Base-by-base conservation (phyloP, 2,329 filamentous ascomycete species). In the Paraconiothyrium sp. region DNA sequence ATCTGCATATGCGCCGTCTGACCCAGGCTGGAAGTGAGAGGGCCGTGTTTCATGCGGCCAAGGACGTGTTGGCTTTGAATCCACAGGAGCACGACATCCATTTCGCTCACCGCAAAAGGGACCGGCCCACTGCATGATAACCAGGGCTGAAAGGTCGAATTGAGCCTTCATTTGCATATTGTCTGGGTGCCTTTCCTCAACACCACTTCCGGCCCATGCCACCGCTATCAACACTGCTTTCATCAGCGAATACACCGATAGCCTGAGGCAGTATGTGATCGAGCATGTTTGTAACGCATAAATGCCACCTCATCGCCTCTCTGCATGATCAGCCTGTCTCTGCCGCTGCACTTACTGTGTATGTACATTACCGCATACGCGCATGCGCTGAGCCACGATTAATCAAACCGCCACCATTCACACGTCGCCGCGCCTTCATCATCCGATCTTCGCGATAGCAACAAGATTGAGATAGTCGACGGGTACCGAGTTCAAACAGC, bases 41-140 rank as follows among this genome's bases (percentile, higher is more conserved):
- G 51, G 41, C 52, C 51, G 60, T 58, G 61, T 60, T 63, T 63
- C 61, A 63, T 63, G 61, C 58, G 54, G 43, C 58, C 58, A 57
- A 46, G 52, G 44, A 22, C 43, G 9, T 22, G 43, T 22, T 24
- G 43, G 43, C 43, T 20, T 20, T n/a, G 43, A 51, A 13, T 27
- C 27, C 43, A 30, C 37, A n/a, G 56, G 48, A 34, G 48, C 57
- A 58, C 57, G 39, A 58, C 57, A 48, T 46, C 6, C 52, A 24
- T 46, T 9, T 14, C 11, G 14, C 20, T n/a, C 41, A 44, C 20
- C 37, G 37, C 37, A 41, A 41, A 41, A 41, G 39, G 5, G 34
- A 8, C 22, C 46, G 27, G 30, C 56, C 22, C 56, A 59, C 57
- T 20, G 49, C 57, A 39, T 43, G 10, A 37, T 10, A 9, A 13